Conservation (phyloP, 352 stramenopile species). For the Pythium insidiosum region DNA sequence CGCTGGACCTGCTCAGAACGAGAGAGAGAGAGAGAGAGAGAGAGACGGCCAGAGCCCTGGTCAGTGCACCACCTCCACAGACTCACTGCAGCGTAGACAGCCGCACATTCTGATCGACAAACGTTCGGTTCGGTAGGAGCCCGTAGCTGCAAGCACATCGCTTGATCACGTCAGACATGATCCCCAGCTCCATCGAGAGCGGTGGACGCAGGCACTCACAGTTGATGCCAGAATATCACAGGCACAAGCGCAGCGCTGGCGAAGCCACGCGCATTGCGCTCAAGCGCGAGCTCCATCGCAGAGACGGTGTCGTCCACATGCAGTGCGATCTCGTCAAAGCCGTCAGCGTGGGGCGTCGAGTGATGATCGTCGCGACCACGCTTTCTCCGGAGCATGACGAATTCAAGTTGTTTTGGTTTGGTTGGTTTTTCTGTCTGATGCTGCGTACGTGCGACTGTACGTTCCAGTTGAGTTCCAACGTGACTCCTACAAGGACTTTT, state of each 20-base stretch:
- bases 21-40: too few species aligned
- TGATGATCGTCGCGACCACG: too few species aligned
- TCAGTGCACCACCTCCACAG: background rate
- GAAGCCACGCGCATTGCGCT: slow-evolving; percentile 30
- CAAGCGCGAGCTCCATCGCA: slow-evolving; percentile 39
- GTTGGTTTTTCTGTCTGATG: too few species aligned
- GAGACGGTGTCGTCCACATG: slow-evolving; percentile 52
- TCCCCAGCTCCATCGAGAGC: background rate
- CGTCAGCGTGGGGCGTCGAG: too few species aligned
- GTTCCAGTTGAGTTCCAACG: too few species aligned
- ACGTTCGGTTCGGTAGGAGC: slow-evolving; percentile 47
- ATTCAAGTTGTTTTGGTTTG: too few species aligned
- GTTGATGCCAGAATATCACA: slow-evolving; percentile 43
- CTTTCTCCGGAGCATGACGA: too few species aligned
- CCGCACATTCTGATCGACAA: slow-evolving; percentile 51
- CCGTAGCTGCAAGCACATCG: slow-evolving; percentile 28
- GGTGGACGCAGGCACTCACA: slow-evolving; percentile 20
- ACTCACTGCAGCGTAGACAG: background rate
- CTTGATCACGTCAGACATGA: background rate
- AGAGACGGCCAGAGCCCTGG: background rate
- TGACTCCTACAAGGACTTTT: too few species aligned
- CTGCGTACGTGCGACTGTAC: too few species aligned
- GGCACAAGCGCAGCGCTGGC: slow-evolving; percentile 22
- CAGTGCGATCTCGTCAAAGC: too few species aligned
- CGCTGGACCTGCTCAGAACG: too few species aligned